phyloP scores from a whole-genome alignment of 805 yeast species.

The Torulaspora indica region DNA sequence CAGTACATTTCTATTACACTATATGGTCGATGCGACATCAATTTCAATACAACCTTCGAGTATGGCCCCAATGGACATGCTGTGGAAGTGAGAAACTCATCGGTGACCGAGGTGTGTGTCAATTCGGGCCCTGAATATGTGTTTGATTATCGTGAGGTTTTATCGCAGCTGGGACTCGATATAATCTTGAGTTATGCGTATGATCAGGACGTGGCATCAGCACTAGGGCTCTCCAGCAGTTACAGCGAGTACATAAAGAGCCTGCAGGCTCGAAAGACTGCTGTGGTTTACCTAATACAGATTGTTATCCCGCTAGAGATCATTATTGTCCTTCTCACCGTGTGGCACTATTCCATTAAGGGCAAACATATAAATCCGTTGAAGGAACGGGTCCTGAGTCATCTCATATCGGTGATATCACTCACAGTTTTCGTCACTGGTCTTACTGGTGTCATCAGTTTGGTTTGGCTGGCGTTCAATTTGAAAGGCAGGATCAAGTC shows the following conservation, averaged over 20 bases:
- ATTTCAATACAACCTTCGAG: slow-evolving; percentile 11
- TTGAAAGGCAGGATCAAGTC: slow-evolving; percentile 19
- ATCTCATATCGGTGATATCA: slow-evolving; percentile 25
- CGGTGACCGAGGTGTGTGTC: slow-evolving; percentile 15
- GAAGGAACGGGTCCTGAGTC: slow-evolving; percentile 23
- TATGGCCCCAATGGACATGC: slow-evolving; percentile 8
- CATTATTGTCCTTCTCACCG: slow-evolving; percentile 13
- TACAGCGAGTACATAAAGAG: slow-evolving; percentile 17
- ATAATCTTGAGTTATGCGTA: slow-evolving; percentile 33
- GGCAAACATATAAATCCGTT: slow-evolving; percentile 22
- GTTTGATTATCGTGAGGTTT: slow-evolving; percentile 29
- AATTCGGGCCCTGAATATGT: slow-evolving; percentile 20
- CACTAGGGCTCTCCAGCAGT: slow-evolving; percentile 2
- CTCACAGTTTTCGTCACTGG: slow-evolving; percentile 24
- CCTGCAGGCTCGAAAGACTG: slow-evolving; percentile 14
- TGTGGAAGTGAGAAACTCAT: slow-evolving; percentile 16
- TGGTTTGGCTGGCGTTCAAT: slow-evolving; percentile 20
- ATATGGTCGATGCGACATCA: slow-evolving; percentile 28
- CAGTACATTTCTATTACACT: slow-evolving; percentile 26
- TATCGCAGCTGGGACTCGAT: slow-evolving; percentile 26
- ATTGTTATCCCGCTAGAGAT: slow-evolving; percentile 15
- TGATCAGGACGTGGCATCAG: slow-evolving; percentile 8
- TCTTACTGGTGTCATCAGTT: slow-evolving; percentile 15
- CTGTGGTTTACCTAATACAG: slow-evolving; percentile 20
- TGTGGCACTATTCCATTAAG: slow-evolving; percentile 30